These are phyloP conservation scores for Rhodotorula sp. DNA, from an alignment of 1,284 basidiomycete species.

Conservation along the genomic window DNA sequence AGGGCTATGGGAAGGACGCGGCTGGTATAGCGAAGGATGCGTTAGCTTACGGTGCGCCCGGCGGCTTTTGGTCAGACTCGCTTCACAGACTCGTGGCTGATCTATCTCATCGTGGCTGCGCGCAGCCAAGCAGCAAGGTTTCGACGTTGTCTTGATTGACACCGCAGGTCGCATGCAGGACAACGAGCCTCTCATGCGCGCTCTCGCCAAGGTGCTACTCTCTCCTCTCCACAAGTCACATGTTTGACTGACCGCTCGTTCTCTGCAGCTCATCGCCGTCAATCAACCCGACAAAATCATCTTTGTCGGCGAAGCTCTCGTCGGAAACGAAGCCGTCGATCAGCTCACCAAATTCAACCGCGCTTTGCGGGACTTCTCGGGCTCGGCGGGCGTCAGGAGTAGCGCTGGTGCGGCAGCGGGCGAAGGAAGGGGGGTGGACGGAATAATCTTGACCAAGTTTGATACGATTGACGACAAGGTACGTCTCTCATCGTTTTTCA, in stretches of 20 bases:
- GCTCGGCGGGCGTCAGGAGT: constrained; percentile 53
- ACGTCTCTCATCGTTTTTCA: constrained; percentile 8
- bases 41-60: constrained; percentile 68
- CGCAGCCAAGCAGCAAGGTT: constrained; percentile 75
- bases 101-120: neutral
- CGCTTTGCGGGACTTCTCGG: constrained; percentile 81
- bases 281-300: constrained; percentile 94
- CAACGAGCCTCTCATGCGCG: constrained; percentile 97
- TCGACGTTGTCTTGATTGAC: constrained; percentile 92
- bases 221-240: neutral
- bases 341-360: constrained; percentile 92
- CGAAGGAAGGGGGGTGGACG: constrained; percentile 84
- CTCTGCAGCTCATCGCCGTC: constrained; percentile 70
- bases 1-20: constrained; percentile 97
- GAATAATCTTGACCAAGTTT: constrained; percentile 95
- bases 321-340: constrained; percentile 95
- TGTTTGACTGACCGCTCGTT: neutral
- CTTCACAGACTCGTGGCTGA: neutral
- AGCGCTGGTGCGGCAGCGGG: constrained; percentile 47
- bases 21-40: constrained; percentile 96
- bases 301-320: constrained; percentile 92
- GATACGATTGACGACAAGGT: constrained; percentile 94
- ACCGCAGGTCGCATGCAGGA: constrained; percentile 99
- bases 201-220: constrained; percentile 75
- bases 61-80: neutral